phyloP scores from a whole-genome alignment of 2,329 filamentous ascomycete species.

The Botrytis pseudocinerea region DNA sequence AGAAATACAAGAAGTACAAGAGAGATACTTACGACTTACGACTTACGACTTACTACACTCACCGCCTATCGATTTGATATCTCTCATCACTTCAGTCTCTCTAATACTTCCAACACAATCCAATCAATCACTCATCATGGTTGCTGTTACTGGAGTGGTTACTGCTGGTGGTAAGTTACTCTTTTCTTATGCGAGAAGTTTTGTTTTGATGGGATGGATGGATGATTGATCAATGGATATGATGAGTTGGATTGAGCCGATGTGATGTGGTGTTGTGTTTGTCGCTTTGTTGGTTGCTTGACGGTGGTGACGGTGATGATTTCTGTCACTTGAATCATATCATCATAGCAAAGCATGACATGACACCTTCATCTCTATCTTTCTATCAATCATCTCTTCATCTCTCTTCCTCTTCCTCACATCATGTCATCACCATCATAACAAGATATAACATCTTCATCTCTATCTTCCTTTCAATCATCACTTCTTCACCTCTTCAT shows the following conservation, averaged over 20 bases:
- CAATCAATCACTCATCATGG: conserved; percentile 18
- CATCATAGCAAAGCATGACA: not conserved
- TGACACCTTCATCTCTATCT: too few relatives aligned
- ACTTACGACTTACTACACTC: too few relatives aligned
- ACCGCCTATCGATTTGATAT: not conserved
- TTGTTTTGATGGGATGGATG: too few relatives aligned
- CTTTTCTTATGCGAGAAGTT: not conserved
- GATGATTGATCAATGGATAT: too few relatives aligned
- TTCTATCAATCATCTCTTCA: too few relatives aligned
- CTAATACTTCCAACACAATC: not conserved
- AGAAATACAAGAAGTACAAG: not conserved
- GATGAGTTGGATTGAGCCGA: not conserved
- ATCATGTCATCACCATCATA: not conserved
- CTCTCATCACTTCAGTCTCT: not conserved
- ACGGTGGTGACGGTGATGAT: not conserved
- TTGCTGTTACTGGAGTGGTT: conserved; percentile 21
- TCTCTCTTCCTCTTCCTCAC: too few relatives aligned
- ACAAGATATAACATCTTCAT: not conserved
- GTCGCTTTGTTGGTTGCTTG: not conserved
- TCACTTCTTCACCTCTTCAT: not conserved
- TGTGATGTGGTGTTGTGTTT: not conserved
- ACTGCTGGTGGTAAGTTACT: conserved; percentile 22
- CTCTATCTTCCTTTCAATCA: not conserved
- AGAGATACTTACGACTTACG: not conserved
- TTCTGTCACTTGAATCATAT: not conserved